Evolutionary conservation across 2,329 filamentous ascomycete genomes (phyloP).

Genomic region (Fusarium miscanthi): DNA sequence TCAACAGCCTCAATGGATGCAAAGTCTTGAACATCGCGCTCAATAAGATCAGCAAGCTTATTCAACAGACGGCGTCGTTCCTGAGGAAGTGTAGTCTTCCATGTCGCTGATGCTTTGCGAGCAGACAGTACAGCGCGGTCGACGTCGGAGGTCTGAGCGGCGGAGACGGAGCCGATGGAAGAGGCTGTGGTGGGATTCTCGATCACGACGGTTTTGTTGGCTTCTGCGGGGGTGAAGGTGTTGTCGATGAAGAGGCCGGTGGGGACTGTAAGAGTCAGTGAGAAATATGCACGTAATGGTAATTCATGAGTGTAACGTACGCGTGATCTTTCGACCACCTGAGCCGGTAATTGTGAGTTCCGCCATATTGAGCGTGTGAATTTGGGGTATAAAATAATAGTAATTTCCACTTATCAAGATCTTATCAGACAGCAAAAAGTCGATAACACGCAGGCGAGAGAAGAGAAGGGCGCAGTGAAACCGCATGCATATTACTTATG

Average conservation of each 20-base stretch:
- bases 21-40: conserved; percentile 76
- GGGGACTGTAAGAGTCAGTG: conserved; percentile 2
- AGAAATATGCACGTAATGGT: neutral
- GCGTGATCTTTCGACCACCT: conserved; percentile 5
- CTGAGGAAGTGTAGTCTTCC: conserved; percentile 53
- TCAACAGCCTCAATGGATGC: conserved; percentile 83
- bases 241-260: conserved; percentile 33
- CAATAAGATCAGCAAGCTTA: conserved; percentile 79
- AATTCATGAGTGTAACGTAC: neutral
- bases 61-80: conserved; percentile 74
- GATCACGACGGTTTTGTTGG: neutral
- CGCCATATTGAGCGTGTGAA: neutral
- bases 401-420: neutral
- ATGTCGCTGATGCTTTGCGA: conserved; percentile 72
- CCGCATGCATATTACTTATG: neutral
- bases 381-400: neutral
- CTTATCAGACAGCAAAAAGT: neutral
- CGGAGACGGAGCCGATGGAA: neutral
- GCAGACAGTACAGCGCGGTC: conserved; percentile 81
- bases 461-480: neutral
- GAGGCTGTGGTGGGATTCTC: conserved; percentile 15
- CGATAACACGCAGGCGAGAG: neutral
- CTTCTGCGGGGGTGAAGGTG: neutral
- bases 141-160: conserved; percentile 60
- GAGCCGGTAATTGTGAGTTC: conserved; percentile 7